Evolutionary conservation across 352 stramenopile species (phyloP), one percentile per base, ranked within the genome.

Genomic region (Blastocystis hominis): DNA sequence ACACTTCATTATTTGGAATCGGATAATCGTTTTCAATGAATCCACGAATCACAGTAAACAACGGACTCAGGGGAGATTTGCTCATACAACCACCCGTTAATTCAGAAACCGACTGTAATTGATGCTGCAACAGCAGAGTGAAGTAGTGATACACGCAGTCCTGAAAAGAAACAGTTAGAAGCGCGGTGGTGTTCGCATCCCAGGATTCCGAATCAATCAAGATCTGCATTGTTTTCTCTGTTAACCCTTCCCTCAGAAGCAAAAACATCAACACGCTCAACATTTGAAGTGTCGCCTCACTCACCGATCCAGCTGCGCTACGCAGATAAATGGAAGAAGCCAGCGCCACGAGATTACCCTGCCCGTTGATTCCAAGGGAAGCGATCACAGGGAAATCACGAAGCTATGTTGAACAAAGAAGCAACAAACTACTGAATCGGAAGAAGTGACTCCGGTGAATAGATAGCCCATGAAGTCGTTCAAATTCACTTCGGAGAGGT

Each of bases 71-170:
- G 10, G 54, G 46, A 63, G 72, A 84, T 10, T 36, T n/a, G 30
- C 4, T 24, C 9, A 80, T 44, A 64, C 70, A 80, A 47, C 70
- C 46, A 54, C 13, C 68, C 9, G 34, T 30, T 59, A 59, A 59
- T 17, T 59, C 24, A 59, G 68, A 78, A 42, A 34, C 53, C 1
- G 70, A 77, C 3, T 64, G 9, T 36, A 61, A 64, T 42, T 80
- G 38, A 34, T 34, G 2, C 55, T 62, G 70, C 13, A 80, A 15
- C 5, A 80, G 44, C 20, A 66, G 30, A 10, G 7, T 42, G 46
- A 50, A 62, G 42, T 80, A 80, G 70, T 80, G 70, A 42, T 61
- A 80, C 17, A 80, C 46, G 42, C 70, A 80, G 5, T 80, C 46
- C 44, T 62, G 70, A 10, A 80, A n/a, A 3, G 70, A 62, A 9